phyloP scores from a whole-genome alignment of 495 filamentous ascomycete species.

The Penicillium subrubescens region DNA sequence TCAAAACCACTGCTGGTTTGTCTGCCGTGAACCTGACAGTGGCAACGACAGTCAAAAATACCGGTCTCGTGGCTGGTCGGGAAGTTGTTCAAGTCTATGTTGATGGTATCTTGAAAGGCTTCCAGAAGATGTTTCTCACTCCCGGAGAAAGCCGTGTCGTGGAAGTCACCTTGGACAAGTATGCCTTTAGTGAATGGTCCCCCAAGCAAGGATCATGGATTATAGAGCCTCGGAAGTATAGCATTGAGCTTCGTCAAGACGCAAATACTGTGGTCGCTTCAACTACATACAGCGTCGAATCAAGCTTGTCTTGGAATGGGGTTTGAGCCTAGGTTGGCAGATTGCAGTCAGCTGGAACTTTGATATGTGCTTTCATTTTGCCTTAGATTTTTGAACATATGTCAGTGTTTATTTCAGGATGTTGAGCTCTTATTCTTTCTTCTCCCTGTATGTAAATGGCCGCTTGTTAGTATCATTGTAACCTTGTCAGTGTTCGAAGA shows the following conservation, averaged over 20 bases:
- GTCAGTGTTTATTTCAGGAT: neutral
- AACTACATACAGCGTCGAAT: neutral
- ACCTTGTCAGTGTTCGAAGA: too few species aligned
- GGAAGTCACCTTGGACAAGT: constrained; percentile 9
- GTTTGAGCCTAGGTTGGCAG: neutral
- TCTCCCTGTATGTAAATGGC: too few species aligned
- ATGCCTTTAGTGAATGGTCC: constrained; percentile 10
- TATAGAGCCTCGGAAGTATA: neutral
- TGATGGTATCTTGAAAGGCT: neutral
- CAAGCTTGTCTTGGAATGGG: neutral
- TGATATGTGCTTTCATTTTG: neutral
- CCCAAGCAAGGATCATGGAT: neutral
- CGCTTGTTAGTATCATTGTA: too few species aligned
- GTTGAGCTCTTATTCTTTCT: too few species aligned
- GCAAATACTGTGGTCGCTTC: neutral
- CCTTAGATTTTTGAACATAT: neutral
- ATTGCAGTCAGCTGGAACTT: neutral
- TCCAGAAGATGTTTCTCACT: neutral
- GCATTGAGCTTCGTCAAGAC: constrained; percentile 1
- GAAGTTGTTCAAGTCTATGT: neutral
- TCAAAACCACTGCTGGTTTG: neutral
- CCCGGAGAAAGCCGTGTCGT: neutral
- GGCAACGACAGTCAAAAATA: neutral
- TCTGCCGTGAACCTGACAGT: neutral
- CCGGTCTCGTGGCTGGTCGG: neutral